Base-by-base conservation (phyloP, 495 filamentous ascomycete species). In the Talaromyces liani region DNA sequence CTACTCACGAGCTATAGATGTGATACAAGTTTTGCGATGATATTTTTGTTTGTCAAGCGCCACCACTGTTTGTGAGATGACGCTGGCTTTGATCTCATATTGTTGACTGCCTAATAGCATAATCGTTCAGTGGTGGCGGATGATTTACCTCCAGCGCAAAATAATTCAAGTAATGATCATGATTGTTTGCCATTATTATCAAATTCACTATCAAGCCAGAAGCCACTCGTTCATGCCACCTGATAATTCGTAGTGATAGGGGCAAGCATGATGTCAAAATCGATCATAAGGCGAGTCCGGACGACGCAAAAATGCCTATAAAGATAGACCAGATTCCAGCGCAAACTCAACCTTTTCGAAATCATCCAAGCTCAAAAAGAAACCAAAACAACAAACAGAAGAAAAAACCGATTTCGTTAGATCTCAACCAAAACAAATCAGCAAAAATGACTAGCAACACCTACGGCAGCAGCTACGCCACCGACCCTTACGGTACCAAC, bases 241-340 rank as follows among this genome's bases (percentile, higher is more conserved):
- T 20, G 16, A 18, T 49, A 20, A 6, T 12, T 6, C 27, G 5
- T 22, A 34, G 27, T 34, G 36, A 20, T 39, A 31, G 56, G 22
- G 45, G 60, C 39, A 20, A 62, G 27, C 59, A 62, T 62, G 60
- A 62, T 62, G 60, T 62, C 60, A 62, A 62, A 54, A 25, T 62
- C 60, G 39, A 62, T 62, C 60, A 41, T 45, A 33, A 27, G 60
- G 41, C 41, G 45, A 54, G 60, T 27, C 14, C 27, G 8, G 16
- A 25, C 45, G 45, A 22, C 9, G 27, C 4, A 34, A 25, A 49
- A 6, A n/a, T 2, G n/a, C 34, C 12, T 62, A 62, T 62, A 62
- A 62, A 36, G 24, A 45, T 27, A 27, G 58, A 3, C 18, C 10
- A 29, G 14, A 16, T n/a, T 45, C 58, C 58, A 60, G 36, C 8